Base-by-base conservation (phyloP, 1,284 basidiomycete species). In the Takashimella tepidaria region DNA sequence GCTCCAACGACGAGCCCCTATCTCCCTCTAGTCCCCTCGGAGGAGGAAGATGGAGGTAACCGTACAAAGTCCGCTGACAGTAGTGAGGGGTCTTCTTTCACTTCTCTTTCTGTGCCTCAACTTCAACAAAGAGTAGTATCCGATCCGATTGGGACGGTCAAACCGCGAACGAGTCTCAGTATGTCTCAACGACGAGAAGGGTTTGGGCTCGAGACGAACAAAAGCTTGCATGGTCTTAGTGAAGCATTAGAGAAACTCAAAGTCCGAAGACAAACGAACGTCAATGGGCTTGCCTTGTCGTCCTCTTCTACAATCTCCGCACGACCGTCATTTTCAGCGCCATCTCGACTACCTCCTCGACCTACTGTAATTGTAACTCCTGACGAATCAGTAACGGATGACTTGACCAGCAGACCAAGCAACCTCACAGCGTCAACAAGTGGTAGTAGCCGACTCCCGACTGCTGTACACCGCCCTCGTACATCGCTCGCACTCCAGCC, bases 241-340 rank as follows among this genome's bases (percentile, higher is more conserved):
- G 68, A 70, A 10, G 70, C 71, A 0, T 55, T 76, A 11, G 67
- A 69, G 4, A 69, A 69, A 47, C 58, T 76, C 5, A 65, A 68
- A 47, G 51, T 64, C 27, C 27, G 31, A 41, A 13, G 2, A 22
- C 40, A 24, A 49, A 12, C 41, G 51, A 20, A 27, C 3, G 4
- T 40, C 47, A 40, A 12, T 12, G 44, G 3, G 19, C 46, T 5
- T 45, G 41, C 16, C 41, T 25, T 8, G 40, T 22, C 25, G 40
- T 44, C 21, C 11, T 42, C 11, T 19, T 41, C 41, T 41, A 40
- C 45, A 6, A 31, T 41, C 44, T 31, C 44, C 8, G 27, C n/a
- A 24, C 27, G 48, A 19, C 26, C 23, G 23, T 21, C 10, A 12
- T 5, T 24, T 1, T 24, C 47, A 1, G 47, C 41, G 8, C 41